Conservation (phyloP, 306 rosid species). For the Cajanus cajan region DNA sequence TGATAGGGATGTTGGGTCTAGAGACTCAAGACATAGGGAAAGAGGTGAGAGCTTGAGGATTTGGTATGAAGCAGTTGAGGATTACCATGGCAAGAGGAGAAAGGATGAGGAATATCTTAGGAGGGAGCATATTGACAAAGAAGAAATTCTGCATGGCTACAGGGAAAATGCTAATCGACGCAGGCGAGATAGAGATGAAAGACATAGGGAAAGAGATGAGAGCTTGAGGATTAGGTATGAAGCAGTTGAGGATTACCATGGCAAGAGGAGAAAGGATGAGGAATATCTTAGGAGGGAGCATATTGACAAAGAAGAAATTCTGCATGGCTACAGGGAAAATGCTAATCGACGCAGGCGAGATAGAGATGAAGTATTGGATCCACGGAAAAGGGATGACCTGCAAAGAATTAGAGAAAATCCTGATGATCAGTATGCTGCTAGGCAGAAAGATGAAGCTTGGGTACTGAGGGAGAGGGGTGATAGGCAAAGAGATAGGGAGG, state of each 20-base stretch:
- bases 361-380: conserved; percentile 79
- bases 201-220: conserved; percentile 88
- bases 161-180: conserved; percentile 63
- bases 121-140: conserved; percentile 79
- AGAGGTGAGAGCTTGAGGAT: conserved; percentile 74
- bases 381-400: conserved; percentile 70
- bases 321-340: conserved; percentile 71
- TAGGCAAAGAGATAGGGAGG: conserved; percentile 83
- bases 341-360: conserved; percentile 65
- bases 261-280: conserved; percentile 89
- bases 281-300: conserved; percentile 78
- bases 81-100: conserved; percentile 83
- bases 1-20: conserved; percentile 76
- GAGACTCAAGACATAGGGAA: conserved; percentile 80
- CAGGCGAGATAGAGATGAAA: conserved; percentile 83
- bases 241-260: conserved; percentile 69
- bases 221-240: conserved; percentile 76
- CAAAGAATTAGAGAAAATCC: conserved; percentile 70
- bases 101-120: conserved; percentile 79
- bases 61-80: conserved; percentile 73
- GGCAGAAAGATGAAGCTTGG: conserved; percentile 86
- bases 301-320: conserved; percentile 68
- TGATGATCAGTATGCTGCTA: conserved; percentile 69
- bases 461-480: conserved; percentile 75
- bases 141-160: conserved; percentile 65